Evolutionary conservation across 2,329 filamentous ascomycete genomes (phyloP), one percentile per base, ranked within the genome.

Genomic region (Aspergillus ochraceoroseus): DNA sequence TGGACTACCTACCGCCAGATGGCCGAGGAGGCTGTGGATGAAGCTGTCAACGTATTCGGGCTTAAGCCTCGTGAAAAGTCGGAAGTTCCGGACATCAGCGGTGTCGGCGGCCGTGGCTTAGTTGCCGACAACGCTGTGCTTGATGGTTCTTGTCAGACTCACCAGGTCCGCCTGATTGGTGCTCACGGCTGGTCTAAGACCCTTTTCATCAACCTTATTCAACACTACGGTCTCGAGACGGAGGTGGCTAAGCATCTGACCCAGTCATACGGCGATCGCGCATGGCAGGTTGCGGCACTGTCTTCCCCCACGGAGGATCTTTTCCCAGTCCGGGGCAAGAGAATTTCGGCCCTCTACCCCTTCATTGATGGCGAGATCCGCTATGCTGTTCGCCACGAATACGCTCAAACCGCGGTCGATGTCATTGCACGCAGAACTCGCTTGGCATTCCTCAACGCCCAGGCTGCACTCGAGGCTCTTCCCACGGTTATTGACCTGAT

Each of bases 1-100:
- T 94, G 87, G 87, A 94, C 87, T 2, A 94, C 87, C 1, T 94
- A 94, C 68, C 82, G 87, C 41, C 85, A 94, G 65, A 94, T 94
- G 87, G 85, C 87, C 14, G 86, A 94, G 66, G 86, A 94, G 61
- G 85, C 84, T 30, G 86, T 94, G 29, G 86, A 94, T 56, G 82
- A 85, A 56, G 85, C 87, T 7, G 76, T 92, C 61, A 71, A 75
- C 37, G 72, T 77, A 44, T 90, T 87, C 64, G 67, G 71, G 6
- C 74, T 92, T 23, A 62, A 73, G 38, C 68, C 82, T 2, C 70
- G 70, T 32, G 70, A 79, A 11, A 66, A 83, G 22, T 53, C 65
- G n/a, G 70, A 80, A 49, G 75, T 79, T 8, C 80, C 81, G 3
- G 75, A 80, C 41, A 76, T 89, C 52, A 82, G 76, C 54, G 84